A percentile compares a stretch with the other conserved stretches of the same genome.
Evolutionary conservation across 768 basidiomycete genomes (phyloP).

Genomic region (Trichaptum fuscoviolaceum): DNA sequence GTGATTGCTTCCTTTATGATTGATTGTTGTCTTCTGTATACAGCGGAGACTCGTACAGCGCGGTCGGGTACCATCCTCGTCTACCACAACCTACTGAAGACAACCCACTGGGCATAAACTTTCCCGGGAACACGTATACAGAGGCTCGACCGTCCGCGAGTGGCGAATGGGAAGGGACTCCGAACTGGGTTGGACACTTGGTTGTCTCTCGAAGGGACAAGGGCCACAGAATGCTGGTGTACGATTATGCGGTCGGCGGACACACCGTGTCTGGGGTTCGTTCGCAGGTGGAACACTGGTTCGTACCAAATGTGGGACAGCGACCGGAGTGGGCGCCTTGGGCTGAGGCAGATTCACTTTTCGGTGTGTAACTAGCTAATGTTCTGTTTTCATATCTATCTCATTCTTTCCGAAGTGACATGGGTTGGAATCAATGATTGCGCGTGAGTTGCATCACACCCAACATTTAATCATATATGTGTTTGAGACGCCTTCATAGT

Average conservation of each 20-base stretch:
- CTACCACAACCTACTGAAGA: constrained; percentile 29
- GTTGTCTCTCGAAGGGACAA: constrained; percentile 18
- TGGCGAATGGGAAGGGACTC: constrained; percentile 13
- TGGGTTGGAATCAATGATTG: constrained; percentile 70
- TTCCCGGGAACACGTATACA: constrained; percentile 44
- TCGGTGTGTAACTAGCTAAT: constrained; percentile 32
- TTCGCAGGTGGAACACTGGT: constrained; percentile 30
- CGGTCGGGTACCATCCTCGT: constrained; percentile 23
- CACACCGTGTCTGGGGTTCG: constrained; percentile 37
- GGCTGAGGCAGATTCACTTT: constrained; percentile 39
- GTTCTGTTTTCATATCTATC: background rate
- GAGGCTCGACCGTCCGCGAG: no score
- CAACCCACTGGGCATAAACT: constrained; percentile 44
- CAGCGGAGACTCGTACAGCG: constrained; percentile 57
- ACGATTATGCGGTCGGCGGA: constrained; percentile 55
- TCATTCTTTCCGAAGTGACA: constrained; percentile 35
- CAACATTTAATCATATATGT: background rate
- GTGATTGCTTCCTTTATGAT: background rate
- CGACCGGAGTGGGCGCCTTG: no score
- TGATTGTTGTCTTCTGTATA: background rate
- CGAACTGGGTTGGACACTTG: constrained; percentile 65
- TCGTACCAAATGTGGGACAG: no score
- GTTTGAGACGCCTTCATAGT: background rate
- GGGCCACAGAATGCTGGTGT: constrained; percentile 38
- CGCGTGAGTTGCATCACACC: constrained; percentile 37